Percentiles rank a stretch among this genome's conserved stretches.
These are phyloP conservation scores for Balakata baccata DNA, from an alignment of 345 rosid genomes.

Conservation along the genomic window DNA sequence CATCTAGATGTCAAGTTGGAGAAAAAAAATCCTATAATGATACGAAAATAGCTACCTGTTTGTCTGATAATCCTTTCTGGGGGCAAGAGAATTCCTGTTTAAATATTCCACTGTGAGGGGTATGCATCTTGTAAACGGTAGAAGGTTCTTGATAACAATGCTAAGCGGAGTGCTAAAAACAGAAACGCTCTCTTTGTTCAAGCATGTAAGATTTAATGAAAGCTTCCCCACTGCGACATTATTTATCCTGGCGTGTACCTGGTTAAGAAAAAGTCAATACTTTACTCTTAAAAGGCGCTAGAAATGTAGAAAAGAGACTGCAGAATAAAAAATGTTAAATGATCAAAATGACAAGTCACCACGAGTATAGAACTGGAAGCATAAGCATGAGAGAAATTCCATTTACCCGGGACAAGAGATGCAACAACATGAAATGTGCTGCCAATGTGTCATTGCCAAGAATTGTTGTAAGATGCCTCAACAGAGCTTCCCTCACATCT, in stretches of 20 bases:
- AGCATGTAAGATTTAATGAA: slow-evolving; percentile 66
- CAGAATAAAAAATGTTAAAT: not conserved
- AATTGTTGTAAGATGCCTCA: slow-evolving; percentile 60
- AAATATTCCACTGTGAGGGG: slow-evolving; percentile 70
- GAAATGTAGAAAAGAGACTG: not conserved
- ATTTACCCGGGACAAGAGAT: slow-evolving; percentile 69
- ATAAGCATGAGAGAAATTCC: slow-evolving; percentile 14
- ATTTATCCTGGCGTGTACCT: slow-evolving; percentile 81
- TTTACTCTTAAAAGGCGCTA: not conserved
- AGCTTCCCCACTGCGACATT: slow-evolving; percentile 86
- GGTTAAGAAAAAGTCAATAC: slow-evolving; percentile 6
- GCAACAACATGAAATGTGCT: slow-evolving; percentile 65
- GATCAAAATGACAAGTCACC: slow-evolving; percentile 31
- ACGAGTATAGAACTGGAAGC: slow-evolving; percentile 33
- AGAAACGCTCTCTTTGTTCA: slow-evolving; percentile 62
- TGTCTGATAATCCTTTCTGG: slow-evolving; percentile 71
- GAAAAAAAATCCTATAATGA: not conserved
- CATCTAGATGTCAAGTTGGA: not conserved
- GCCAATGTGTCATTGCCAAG: slow-evolving; percentile 81
- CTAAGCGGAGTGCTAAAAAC: slow-evolving; percentile 53
- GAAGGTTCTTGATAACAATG: slow-evolving; percentile 49
- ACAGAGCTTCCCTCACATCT: slow-evolving; percentile 59
- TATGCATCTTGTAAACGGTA: slow-evolving; percentile 62
- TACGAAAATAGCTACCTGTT: slow-evolving; percentile 47
- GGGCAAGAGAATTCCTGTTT: slow-evolving; percentile 61